Conservation (phyloP, 345 rosid genomes). For the Rhizophora mangle region DNA sequence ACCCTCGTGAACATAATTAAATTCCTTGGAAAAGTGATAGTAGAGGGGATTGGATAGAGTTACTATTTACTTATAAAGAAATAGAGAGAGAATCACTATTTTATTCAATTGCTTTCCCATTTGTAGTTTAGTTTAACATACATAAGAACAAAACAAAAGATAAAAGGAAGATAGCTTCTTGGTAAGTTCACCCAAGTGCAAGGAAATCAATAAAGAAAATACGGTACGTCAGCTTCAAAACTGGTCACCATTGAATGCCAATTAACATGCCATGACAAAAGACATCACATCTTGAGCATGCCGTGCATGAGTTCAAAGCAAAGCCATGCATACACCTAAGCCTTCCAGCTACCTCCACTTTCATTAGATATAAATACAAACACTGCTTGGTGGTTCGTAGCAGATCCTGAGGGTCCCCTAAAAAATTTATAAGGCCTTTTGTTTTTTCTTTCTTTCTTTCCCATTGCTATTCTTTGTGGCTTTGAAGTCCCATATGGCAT, state of each 20-base stretch:
- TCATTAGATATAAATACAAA: constrained; percentile 47
- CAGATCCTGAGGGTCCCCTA: constrained; percentile 43
- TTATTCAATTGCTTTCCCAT: not conserved
- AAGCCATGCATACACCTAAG: constrained; percentile 15
- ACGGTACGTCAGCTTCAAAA: constrained; percentile 16
- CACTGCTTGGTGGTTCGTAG: constrained; percentile 42
- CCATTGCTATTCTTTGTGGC: constrained; percentile 15
- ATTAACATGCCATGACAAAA: constrained; percentile 47
- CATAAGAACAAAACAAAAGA: not conserved
- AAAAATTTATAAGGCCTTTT: constrained; percentile 23
- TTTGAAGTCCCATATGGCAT: constrained; percentile 59
- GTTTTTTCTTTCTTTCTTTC: constrained; percentile 11
- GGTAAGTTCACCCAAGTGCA: constrained; percentile 26
- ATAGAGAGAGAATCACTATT: not conserved
- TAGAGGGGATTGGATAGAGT: not conserved
- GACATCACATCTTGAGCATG: constrained; percentile 46
- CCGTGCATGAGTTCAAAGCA: constrained; percentile 33
- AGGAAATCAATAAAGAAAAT: constrained; percentile 14
- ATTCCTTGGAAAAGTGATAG: not conserved
- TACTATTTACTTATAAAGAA: not conserved
- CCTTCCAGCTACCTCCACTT: constrained; percentile 4
- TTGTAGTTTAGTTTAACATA: not conserved
- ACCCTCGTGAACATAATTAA: not conserved
- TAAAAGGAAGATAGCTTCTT: constrained; percentile 20
- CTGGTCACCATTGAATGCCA: constrained; percentile 37